phyloP scores from a whole-genome alignment of 768 basidiomycete genomes.

The Strobilomyces echinocephalus region DNA sequence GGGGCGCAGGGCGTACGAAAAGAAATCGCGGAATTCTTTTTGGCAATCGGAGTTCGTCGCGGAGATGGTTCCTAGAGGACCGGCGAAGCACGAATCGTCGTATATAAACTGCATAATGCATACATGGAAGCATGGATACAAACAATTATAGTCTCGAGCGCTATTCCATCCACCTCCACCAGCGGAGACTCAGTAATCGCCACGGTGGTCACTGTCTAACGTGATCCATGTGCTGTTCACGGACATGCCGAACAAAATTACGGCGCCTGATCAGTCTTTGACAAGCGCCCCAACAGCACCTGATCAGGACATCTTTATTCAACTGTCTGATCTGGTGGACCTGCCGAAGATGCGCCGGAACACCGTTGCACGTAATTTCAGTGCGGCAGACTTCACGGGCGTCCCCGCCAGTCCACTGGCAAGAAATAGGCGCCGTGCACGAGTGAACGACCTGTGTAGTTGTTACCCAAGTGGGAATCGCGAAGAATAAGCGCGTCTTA shows the following conservation, averaged over 20 bases:
- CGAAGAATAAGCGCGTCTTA: neutral
- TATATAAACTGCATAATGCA: too few relatives aligned
- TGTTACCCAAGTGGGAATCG: neutral
- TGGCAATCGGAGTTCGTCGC: too few relatives aligned
- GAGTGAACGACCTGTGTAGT: neutral
- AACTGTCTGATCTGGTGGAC: neutral
- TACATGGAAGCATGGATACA: too few relatives aligned
- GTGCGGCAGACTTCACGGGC: neutral
- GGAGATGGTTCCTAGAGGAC: too few relatives aligned
- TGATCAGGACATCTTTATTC: neutral
- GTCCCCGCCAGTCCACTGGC: neutral
- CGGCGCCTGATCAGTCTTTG: neutral
- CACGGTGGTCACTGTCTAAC: neutral
- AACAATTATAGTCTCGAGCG: too few relatives aligned
- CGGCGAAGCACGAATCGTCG: too few relatives aligned
- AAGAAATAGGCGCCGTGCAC: neutral
- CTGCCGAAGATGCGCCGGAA: neutral
- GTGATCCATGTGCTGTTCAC: conserved; percentile 2
- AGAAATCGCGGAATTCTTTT: too few relatives aligned
- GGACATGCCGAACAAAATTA: conserved; percentile 1
- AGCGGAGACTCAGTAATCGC: too few relatives aligned
- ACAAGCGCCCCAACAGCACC: neutral
- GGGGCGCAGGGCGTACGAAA: too few relatives aligned
- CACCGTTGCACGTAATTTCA: neutral
- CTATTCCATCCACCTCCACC: too few relatives aligned